Conservation (phyloP, 2,329 filamentous ascomycete species). For the Cladosporium sphaerospermum region DNA sequence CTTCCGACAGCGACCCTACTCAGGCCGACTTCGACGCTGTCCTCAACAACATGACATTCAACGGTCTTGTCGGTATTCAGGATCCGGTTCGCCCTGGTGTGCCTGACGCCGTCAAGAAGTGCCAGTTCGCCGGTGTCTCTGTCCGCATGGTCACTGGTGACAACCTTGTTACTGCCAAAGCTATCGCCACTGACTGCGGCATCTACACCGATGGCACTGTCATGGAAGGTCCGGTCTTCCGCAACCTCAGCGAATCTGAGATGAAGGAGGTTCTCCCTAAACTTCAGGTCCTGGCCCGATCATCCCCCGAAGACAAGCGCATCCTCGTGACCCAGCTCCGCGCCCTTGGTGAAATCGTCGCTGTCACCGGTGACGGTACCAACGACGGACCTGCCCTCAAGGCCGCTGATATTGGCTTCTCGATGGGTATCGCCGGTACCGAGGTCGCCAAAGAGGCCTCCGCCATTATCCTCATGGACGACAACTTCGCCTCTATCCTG, state of each 20-base stretch:
- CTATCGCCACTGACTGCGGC: conserved; percentile 68
- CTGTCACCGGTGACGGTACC: conserved; percentile 61
- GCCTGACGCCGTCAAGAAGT: conserved; percentile 59
- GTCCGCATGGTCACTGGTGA: conserved; percentile 72
- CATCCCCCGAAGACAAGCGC: conserved; percentile 64
- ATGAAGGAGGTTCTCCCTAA: conserved; percentile 54
- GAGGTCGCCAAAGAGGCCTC: conserved; percentile 61
- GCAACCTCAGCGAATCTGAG: conserved; percentile 36
- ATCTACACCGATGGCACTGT: conserved; percentile 47
- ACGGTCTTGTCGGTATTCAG: conserved; percentile 68
- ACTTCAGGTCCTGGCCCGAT: conserved; percentile 62
- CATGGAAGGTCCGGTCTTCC: conserved; percentile 41
- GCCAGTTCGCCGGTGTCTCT: conserved; percentile 61
- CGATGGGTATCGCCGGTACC: conserved; percentile 63
- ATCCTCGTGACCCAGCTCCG: conserved; percentile 59
- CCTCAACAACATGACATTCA: conserved; percentile 66
- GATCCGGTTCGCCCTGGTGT: conserved; percentile 66
- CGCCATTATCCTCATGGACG: conserved; percentile 57
- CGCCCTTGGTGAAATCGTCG: conserved; percentile 59
- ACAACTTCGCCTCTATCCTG: conserved; percentile 59
- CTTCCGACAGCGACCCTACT: conserved; percentile 53
- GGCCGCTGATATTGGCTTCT: conserved; percentile 61
- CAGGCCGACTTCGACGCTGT: conserved; percentile 63
- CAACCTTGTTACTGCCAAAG: conserved; percentile 66
- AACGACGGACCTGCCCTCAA: conserved; percentile 62